A percentile compares a stretch with the other conserved stretches of the same genome.
These are phyloP conservation scores for Aristolochia contorta DNA, from an alignment of 164 flowering plant genomes.

Conservation along the genomic window DNA sequence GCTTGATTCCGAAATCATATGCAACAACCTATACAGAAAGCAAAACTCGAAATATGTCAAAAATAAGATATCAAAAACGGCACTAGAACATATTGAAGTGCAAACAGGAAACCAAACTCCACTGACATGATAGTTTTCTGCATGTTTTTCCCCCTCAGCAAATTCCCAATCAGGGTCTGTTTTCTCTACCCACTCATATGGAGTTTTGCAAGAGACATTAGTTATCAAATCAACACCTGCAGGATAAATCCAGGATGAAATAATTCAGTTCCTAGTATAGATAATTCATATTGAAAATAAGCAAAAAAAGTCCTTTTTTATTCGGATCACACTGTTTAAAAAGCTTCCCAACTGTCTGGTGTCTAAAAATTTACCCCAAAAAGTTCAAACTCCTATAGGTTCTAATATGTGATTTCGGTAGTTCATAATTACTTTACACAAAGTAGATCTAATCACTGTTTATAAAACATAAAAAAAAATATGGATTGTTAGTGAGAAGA, in stretches of 20 bases:
- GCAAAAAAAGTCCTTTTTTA: too few species aligned
- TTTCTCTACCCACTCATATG: constrained; percentile 72
- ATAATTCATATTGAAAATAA: too few species aligned
- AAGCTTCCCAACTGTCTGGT: too few species aligned
- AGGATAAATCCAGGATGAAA: constrained; percentile 1
- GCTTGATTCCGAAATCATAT: constrained; percentile 92
- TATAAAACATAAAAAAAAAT: too few species aligned
- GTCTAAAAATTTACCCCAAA: too few species aligned
- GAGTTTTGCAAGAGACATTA: constrained; percentile 62
- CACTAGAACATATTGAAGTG: background rate
- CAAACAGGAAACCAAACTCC: background rate
- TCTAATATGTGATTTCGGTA: too few species aligned
- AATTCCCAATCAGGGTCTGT: constrained; percentile 67
- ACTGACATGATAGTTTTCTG: constrained; percentile 47
- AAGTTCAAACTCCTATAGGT: too few species aligned
- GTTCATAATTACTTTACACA: too few species aligned
- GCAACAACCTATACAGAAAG: constrained; percentile 50
- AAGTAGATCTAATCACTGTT: too few species aligned
- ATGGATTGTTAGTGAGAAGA: too few species aligned
- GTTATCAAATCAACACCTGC: constrained; percentile 82
- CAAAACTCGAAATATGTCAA: background rate
- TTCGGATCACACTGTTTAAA: too few species aligned
- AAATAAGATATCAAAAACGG: background rate
- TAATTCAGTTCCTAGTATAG: background rate
- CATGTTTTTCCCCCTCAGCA: constrained; percentile 19